phyloP scores from a whole-genome alignment of 192 early-diverging fungal genomes.

The Dimargaris xerosporica region DNA sequence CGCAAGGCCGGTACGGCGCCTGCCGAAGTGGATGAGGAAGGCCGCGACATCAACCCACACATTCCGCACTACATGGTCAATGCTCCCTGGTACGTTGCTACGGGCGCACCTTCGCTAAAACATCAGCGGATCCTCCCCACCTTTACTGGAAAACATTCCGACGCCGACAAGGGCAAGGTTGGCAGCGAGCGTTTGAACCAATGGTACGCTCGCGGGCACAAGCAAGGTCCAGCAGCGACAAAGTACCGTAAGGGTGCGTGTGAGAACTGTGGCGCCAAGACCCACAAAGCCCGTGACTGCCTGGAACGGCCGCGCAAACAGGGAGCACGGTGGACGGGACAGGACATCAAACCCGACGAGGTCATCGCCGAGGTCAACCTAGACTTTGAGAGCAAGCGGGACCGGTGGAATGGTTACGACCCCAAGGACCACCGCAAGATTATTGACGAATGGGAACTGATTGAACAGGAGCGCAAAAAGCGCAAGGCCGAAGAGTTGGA shows the following conservation, averaged over 20 bases:
- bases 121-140: conserved; percentile 55
- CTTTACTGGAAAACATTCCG: conserved; percentile 18
- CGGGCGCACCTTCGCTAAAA: conserved; percentile 66
- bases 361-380: conserved; percentile 54
- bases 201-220: conserved; percentile 70
- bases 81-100: conserved; percentile 72
- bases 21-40: conserved; percentile 70
- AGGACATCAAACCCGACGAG: conserved; percentile 76
- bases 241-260: conserved; percentile 94
- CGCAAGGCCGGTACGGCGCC: conserved; percentile 87
- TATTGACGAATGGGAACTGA: conserved; percentile 61
- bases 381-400: conserved; percentile 89
- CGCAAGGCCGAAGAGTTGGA: conserved; percentile 62
- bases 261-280: conserved; percentile 93
- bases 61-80: conserved; percentile 93
- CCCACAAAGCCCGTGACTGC: conserved; percentile 88
- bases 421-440: conserved; percentile 58
- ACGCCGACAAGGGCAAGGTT: conserved; percentile 12
- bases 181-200: conserved; percentile 19
- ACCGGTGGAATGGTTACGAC: conserved; percentile 98
- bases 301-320: conserved; percentile 79
- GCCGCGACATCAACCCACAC: conserved; percentile 95
- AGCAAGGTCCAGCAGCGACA: conserved; percentile 60
- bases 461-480: conserved; percentile 76
- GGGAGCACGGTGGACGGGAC: conserved; percentile 79